Evolutionary conservation across 139 green algal species (phyloP).

Genomic region (Chlorella sorokiniana): DNA sequence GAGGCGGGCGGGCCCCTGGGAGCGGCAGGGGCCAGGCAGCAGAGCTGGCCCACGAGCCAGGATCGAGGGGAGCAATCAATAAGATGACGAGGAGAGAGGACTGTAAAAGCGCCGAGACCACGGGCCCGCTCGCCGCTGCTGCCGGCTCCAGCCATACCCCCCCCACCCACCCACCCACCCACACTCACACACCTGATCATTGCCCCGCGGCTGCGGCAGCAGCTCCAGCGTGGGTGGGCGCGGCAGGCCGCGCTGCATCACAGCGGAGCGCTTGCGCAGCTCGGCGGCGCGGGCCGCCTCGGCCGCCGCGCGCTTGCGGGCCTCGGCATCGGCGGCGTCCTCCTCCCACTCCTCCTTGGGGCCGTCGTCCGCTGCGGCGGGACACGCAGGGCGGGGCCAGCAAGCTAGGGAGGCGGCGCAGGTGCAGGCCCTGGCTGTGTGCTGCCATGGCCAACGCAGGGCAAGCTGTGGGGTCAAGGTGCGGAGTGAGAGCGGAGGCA

Average conservation of each 20-base stretch:
- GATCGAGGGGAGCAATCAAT: too few species aligned
- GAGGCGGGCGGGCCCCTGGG: too few species aligned
- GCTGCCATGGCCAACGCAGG: background rate
- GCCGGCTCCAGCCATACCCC: slow-evolving; percentile 41
- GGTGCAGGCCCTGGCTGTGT: background rate
- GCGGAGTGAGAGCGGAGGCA: background rate
- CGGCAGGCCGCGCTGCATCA: slow-evolving; percentile 78
- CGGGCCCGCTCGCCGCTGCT: slow-evolving; percentile 60
- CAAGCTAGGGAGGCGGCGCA: background rate
- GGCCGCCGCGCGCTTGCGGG: slow-evolving; percentile 51
- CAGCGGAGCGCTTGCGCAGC: slow-evolving; percentile 48
- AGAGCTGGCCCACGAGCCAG: too few species aligned
- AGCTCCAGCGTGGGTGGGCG: slow-evolving; percentile 58
- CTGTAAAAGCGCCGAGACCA: too few species aligned
- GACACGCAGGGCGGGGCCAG: background rate
- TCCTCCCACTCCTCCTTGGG: slow-evolving; percentile 69
- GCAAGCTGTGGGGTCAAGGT: background rate
- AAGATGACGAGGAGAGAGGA: background rate
- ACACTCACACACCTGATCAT: slow-evolving; percentile 16
- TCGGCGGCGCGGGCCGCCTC: slow-evolving; percentile 59
- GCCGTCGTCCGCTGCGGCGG: slow-evolving; percentile 47
- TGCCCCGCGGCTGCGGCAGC: slow-evolving; percentile 40
- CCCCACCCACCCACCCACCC: background rate
- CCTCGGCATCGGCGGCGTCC: slow-evolving; percentile 80
- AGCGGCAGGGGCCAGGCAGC: too few species aligned